Evolutionary conservation across 441 rosid species (phyloP).

Genomic region (Dalechampia spathulata): DNA sequence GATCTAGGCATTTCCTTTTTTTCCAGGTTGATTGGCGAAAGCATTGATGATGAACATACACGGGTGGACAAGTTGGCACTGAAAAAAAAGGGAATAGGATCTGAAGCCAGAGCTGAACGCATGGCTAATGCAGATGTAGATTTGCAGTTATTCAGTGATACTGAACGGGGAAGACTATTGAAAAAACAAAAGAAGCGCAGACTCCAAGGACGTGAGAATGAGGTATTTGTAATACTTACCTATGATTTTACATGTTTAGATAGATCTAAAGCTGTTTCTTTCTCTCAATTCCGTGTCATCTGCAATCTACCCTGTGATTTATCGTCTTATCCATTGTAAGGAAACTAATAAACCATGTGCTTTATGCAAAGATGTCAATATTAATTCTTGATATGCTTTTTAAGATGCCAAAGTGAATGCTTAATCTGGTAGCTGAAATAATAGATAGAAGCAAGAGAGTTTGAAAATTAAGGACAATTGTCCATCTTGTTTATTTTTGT

Average conservation of each 20-base stretch:
- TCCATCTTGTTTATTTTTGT: background rate
- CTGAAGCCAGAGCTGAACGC: conserved; percentile 80
- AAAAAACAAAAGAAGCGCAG: conserved; percentile 85
- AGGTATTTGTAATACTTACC: conserved; percentile 30
- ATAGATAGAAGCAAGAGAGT: background rate
- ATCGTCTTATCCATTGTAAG: background rate
- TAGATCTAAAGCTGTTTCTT: background rate
- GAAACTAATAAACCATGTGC: background rate
- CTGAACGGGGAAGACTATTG: conserved; percentile 74
- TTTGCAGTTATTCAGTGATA: conserved; percentile 60
- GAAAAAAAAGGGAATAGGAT: conserved; percentile 84
- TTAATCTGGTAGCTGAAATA: conserved; percentile 1
- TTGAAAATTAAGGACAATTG: background rate
- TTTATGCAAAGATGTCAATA: background rate
- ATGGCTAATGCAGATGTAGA: conserved; percentile 69
- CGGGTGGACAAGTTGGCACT: conserved; percentile 66
- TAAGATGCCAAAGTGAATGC: background rate
- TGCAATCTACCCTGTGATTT: background rate
- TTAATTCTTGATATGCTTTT: background rate
- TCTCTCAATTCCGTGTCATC: background rate
- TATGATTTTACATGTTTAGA: background rate
- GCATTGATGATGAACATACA: conserved; percentile 57
- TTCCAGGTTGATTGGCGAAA: conserved; percentile 36
- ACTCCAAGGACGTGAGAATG: conserved; percentile 86
- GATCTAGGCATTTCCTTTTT: conserved; percentile 4